Percentiles rank a stretch among this genome's conserved stretches.
These are phyloP conservation scores for Annona squamosa DNA, from an alignment of 164 flowering plant species.

Conservation along the genomic window DNA sequence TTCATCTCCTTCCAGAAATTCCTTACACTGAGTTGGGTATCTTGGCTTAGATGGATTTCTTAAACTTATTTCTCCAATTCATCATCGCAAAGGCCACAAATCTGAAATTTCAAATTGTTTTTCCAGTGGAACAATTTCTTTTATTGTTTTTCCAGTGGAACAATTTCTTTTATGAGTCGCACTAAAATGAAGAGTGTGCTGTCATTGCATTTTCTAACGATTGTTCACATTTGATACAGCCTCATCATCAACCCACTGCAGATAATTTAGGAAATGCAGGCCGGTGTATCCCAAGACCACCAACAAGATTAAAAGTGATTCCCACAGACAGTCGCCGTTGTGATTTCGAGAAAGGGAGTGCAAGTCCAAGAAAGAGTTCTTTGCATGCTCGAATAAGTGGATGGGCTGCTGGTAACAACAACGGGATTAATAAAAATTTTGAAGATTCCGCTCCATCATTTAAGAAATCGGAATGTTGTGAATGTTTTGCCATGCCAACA, in stretches of 20 bases:
- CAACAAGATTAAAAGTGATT: constrained; percentile 14
- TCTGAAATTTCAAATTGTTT: background rate
- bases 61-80: constrained; percentile 1
- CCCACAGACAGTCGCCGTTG: constrained; percentile 6
- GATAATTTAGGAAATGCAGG: background rate
- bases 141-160: background rate
- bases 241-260: background rate
- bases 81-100: background rate
- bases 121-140: background rate
- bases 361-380: constrained; percentile 8
- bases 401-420: constrained; percentile 8
- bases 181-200: background rate
- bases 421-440: constrained; percentile 4
- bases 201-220: background rate
- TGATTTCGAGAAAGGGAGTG: constrained; percentile 6
- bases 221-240: background rate
- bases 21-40: background rate
- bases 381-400: constrained; percentile 8
- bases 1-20: background rate
- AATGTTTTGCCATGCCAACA: constrained; percentile 15
- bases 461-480: constrained; percentile 17
- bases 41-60: constrained; percentile 1
- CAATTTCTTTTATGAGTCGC: background rate
- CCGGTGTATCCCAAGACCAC: constrained; percentile 3
- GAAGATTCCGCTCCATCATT: constrained; percentile 7